Evolutionary conservation across 164 flowering plant species (phyloP).

Genomic region (Malania oleifera): DNA sequence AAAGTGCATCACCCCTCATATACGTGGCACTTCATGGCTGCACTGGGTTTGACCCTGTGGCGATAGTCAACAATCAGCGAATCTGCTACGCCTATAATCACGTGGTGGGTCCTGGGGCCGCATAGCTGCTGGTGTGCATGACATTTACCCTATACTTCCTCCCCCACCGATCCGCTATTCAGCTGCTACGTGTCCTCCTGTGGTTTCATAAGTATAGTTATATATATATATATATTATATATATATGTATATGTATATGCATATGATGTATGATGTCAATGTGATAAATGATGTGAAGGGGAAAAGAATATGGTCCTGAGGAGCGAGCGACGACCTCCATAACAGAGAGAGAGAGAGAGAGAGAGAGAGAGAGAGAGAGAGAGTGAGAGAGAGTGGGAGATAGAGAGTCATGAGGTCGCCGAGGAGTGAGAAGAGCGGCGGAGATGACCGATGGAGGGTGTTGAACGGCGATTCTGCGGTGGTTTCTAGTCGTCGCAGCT

Average conservation of each 20-base stretch:
- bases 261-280: slow-evolving; percentile 7
- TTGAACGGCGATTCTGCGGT: slow-evolving; percentile 10
- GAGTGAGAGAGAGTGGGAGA: slow-evolving; percentile 12
- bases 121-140: neutral
- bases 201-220: no score
- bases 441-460: neutral
- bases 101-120: neutral
- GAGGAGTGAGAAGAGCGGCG: neutral
- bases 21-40: neutral
- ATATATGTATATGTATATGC: no score
- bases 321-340: no score
- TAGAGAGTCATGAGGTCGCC: slow-evolving; percentile 10
- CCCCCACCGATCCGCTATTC: no score
- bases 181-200: slow-evolving; percentile 21
- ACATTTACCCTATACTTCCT: neutral
- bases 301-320: slow-evolving; percentile 17
- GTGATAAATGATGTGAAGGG: slow-evolving; percentile 10
- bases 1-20: neutral
- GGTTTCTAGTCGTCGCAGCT: slow-evolving; percentile 1
- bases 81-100: no score
- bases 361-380: slow-evolving; percentile 9
- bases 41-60: neutral
- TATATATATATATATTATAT: no score
- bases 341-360: slow-evolving; percentile 16
- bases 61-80: neutral